phyloP scores from a whole-genome alignment of 2,329 filamentous ascomycete genomes.

The Leptographium radiaticola region DNA sequence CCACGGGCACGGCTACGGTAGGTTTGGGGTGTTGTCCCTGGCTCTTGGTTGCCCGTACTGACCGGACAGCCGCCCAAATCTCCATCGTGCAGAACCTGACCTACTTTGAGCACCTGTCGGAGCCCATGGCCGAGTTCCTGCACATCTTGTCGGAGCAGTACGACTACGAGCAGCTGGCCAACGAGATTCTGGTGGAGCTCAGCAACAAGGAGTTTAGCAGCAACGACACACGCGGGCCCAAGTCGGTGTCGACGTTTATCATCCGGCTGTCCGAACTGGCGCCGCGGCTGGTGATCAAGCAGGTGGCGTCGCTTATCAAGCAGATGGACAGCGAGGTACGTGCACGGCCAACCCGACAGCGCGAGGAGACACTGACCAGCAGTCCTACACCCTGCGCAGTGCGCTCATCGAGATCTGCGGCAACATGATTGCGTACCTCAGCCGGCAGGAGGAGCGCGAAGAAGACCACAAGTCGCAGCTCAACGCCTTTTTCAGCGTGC shows the following conservation, averaged over 20 bases:
- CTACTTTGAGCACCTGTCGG: slow-evolving; percentile 96
- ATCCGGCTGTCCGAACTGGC: slow-evolving; percentile 85
- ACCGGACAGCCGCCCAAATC: slow-evolving; percentile 73
- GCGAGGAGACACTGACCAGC: slow-evolving; percentile 13
- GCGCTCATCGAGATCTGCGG: slow-evolving; percentile 94
- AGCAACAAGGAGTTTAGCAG: slow-evolving; percentile 98
- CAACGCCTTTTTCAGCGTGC: slow-evolving; percentile 90
- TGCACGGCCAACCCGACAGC: neutral
- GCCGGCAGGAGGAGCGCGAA: slow-evolving; percentile 77
- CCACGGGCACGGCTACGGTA: slow-evolving; percentile 92
- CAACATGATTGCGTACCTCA: slow-evolving; percentile 84
- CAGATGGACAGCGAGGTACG: slow-evolving; percentile 82
- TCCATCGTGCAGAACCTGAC: slow-evolving; percentile 95
- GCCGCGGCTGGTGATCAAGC: slow-evolving; percentile 86
- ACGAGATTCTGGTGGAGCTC: slow-evolving; percentile 85
- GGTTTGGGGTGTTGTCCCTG: slow-evolving; percentile 12
- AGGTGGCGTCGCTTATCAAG: slow-evolving; percentile 91
- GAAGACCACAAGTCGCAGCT: slow-evolving; percentile 93
- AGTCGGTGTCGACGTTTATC: slow-evolving; percentile 90
- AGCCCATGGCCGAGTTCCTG: slow-evolving; percentile 96
- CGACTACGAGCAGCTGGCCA: slow-evolving; percentile 88
- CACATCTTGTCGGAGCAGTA: slow-evolving; percentile 95
- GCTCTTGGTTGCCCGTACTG: no score
- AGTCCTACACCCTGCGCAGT: slow-evolving; percentile 87
- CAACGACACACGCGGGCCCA: slow-evolving; percentile 88